Base-by-base conservation (phyloP, 345 rosid species). In the Brassica incana region DNA sequence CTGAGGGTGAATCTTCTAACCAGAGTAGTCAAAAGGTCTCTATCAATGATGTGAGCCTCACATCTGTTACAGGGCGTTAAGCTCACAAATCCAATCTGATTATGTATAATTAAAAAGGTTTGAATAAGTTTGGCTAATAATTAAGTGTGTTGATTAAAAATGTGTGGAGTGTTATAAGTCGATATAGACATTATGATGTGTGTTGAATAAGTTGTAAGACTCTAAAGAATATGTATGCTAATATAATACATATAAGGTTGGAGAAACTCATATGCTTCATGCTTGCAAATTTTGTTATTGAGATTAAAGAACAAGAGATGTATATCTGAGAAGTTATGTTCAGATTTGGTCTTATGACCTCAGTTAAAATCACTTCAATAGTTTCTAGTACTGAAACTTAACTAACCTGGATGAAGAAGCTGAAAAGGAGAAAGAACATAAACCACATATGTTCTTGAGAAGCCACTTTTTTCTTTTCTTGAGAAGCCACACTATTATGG, bases 31-130 rank as follows among this genome's bases (percentile, higher is more conserved):
- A 76, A 43, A 80, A 75, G 45, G 77, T 64, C 62, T 80, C 77
- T 2, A 9, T 80, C 32, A 80, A 80, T 66, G 76, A 80, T 40
- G 80, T 80, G 38, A 80, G 80, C 58, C 64, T 80, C 80, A 80
- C 80, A 64, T 64, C 77, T 63, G 58, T 80, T 8, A 58, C 77
- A 20, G 83, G 80, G 18, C 77, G 83, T 59, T 80, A 65, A 74
- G 20, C 65, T 33, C 56, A 67, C 69, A 52, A 67, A 73, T 56
- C 52, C n/a, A 43, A 72, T 40, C 40, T 18, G 11, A 18, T 18
- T 56, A 56, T 6, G 25, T 16, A 56, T 56, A 56, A 56, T 16
- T 56, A 7, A 56, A 56, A 7, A 56, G 27, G 27, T 56, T 38
- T 56, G 61, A 18, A 56, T 18, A 56, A 6, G 25, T 6, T 15